Conservation (phyloP, 2,329 filamentous ascomycete species). For the Cordyceps sp. region DNA sequence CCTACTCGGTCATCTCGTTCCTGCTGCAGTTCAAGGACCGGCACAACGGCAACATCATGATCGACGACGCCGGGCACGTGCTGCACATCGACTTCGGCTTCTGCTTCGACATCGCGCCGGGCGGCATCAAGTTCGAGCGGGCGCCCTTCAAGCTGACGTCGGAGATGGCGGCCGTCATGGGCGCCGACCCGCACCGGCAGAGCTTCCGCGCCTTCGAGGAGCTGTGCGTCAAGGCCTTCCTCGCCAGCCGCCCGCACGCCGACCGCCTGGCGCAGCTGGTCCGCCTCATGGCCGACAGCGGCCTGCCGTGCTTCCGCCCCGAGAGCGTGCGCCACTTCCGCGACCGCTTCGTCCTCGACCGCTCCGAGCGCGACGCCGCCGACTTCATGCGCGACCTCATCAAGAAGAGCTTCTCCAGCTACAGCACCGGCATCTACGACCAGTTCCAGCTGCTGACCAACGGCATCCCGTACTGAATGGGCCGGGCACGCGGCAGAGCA, state of each 20-base stretch:
- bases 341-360: conserved; percentile 84
- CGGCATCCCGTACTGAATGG: conserved; percentile 87
- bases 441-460: conserved; percentile 96
- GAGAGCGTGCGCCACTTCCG: conserved; percentile 86
- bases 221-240: conserved; percentile 85
- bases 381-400: conserved; percentile 86
- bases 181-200: conserved; percentile 68
- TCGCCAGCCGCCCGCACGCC: conserved; percentile 71
- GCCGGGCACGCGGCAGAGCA: too few species aligned
- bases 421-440: conserved; percentile 90
- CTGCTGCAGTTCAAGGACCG: conserved; percentile 97
- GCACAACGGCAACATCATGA: conserved; percentile 99
- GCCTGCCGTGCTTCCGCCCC: conserved; percentile 93
- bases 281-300: conserved; percentile 87
- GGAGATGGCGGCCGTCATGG: conserved; percentile 99
- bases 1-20: conserved; percentile 94
- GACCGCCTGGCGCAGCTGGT: conserved; percentile 86
- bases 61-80: conserved; percentile 92
- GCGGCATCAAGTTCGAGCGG: conserved; percentile 92
- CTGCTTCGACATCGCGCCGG: conserved; percentile 96
- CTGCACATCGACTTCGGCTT: conserved; percentile 98
- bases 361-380: conserved; percentile 79
- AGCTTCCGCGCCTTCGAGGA: conserved; percentile 94
- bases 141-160: conserved; percentile 95
- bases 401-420: conserved; percentile 77